Evolutionary conservation across 1,284 basidiomycete species (phyloP).

Genomic region (Leccinum insigne): DNA sequence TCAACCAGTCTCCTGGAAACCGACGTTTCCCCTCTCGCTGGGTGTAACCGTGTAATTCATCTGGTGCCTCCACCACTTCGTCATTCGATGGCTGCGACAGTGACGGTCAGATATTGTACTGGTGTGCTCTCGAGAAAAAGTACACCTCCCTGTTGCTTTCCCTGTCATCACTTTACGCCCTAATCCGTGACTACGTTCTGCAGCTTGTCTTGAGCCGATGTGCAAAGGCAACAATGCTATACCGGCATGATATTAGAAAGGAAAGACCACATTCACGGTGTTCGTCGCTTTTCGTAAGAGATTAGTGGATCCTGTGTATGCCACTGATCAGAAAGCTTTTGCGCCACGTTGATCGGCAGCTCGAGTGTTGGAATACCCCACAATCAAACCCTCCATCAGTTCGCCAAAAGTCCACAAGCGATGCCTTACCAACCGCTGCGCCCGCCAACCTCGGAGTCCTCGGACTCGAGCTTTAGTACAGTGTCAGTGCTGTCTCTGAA

Average conservation of each 20-base stretch:
- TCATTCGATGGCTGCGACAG: slow-evolving; percentile 34
- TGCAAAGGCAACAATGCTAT: no score
- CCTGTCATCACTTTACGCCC: slow-evolving; percentile 11
- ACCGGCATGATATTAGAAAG: no score
- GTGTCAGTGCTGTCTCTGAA: background rate
- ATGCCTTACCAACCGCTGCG: background rate
- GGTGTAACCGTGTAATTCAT: slow-evolving; percentile 2
- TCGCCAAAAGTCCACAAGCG: background rate
- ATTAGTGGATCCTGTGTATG: background rate
- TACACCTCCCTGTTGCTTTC: slow-evolving; percentile 25
- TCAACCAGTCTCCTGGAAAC: slow-evolving; percentile 34
- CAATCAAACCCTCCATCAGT: background rate
- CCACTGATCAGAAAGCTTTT: background rate
- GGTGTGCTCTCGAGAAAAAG: slow-evolving; percentile 37
- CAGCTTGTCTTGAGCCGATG: no score
- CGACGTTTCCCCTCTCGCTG: slow-evolving; percentile 41
- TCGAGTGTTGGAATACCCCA: background rate
- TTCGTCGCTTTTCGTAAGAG: no score
- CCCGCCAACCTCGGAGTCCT: background rate
- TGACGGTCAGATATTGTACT: slow-evolving; percentile 37
- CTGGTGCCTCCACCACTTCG: slow-evolving; percentile 18
- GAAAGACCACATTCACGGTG: no score
- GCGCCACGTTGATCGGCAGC: no score
- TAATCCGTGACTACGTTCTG: no score
- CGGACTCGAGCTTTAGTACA: background rate